A percentile compares a stretch with the other conserved stretches of the same genome.
These are phyloP conservation scores for Cladosporium phlei DNA, from an alignment of 2,329 filamentous ascomycete genomes.

Conservation along the genomic window DNA sequence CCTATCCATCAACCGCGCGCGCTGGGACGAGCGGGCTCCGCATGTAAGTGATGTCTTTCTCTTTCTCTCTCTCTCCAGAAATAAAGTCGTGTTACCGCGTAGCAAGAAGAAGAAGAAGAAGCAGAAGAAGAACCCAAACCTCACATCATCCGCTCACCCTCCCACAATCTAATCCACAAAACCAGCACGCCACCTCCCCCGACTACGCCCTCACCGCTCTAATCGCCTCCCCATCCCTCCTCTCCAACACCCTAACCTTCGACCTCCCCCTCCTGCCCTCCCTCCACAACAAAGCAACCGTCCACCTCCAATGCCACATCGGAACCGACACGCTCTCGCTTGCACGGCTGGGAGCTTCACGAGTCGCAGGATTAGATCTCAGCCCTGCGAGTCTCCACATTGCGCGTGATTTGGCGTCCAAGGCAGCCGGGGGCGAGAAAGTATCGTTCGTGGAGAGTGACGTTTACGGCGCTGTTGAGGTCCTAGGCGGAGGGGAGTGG, in stretches of 20 bases:
- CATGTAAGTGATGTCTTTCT: slow-evolving; percentile 9
- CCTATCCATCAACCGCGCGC: slow-evolving; percentile 18
- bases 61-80: background rate
- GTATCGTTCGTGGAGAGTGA: slow-evolving; percentile 16
- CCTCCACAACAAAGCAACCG: slow-evolving; percentile 10
- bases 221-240: slow-evolving; percentile 7
- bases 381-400: slow-evolving; percentile 15
- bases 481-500: slow-evolving; percentile 12
- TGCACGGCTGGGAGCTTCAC: slow-evolving; percentile 18
- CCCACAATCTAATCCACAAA: background rate
- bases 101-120: background rate
- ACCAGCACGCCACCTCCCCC: slow-evolving; percentile 19
- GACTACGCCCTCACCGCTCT: slow-evolving; percentile 15
- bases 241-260: slow-evolving; percentile 20
- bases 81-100: background rate
- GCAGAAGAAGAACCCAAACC: background rate
- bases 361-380: slow-evolving; percentile 21
- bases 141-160: background rate
- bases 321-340: slow-evolving; percentile 23
- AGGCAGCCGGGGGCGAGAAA: slow-evolving; percentile 16
- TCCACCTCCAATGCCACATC: slow-evolving; percentile 25
- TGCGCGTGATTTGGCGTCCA: slow-evolving; percentile 15
- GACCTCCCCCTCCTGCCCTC: slow-evolving; percentile 18
- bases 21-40: slow-evolving; percentile 22
- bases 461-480: slow-evolving; percentile 14